phyloP scores from a whole-genome alignment of 2,329 filamentous ascomycete genomes.

The Beauveria australis region DNA sequence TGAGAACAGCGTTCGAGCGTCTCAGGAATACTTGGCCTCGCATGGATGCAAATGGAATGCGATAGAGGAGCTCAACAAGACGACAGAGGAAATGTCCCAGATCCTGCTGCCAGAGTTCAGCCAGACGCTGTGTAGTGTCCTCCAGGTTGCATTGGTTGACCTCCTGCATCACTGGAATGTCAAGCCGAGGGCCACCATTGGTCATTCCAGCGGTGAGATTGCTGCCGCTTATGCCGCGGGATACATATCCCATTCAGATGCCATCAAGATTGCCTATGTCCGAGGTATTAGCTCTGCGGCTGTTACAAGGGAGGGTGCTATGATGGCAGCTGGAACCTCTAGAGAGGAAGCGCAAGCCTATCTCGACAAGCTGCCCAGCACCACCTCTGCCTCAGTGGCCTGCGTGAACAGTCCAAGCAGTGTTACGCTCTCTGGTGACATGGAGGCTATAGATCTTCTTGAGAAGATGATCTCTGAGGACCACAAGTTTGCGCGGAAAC shows the following conservation, averaged over 20 bases:
- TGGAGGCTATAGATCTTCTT: not conserved
- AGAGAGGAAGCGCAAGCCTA: not conserved
- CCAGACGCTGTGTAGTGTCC: slow-evolving; percentile 30
- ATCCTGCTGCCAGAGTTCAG: slow-evolving; percentile 8
- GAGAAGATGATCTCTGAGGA: not conserved
- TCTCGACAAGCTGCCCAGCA: not conserved
- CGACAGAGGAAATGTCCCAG: not conserved
- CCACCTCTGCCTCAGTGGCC: slow-evolving; percentile 16
- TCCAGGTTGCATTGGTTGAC: slow-evolving; percentile 31
- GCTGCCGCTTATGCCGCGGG: slow-evolving; percentile 22
- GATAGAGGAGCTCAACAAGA: slow-evolving; percentile 6
- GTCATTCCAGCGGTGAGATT: slow-evolving; percentile 29
- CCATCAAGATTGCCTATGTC: slow-evolving; percentile 20
- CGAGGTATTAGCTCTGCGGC: not conserved
- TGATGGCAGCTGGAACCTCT: slow-evolving; percentile 14
- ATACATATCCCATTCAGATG: slow-evolving; percentile 13
- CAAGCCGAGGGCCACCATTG: slow-evolving; percentile 18
- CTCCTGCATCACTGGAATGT: slow-evolving; percentile 21
- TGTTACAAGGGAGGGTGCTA: not conserved
- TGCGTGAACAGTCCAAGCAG: slow-evolving; percentile 23
- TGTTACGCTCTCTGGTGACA: slow-evolving; percentile 24
- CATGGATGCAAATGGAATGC: not conserved
- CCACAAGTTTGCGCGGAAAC: slow-evolving; percentile 14
- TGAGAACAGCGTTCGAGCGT: slow-evolving; percentile 1
- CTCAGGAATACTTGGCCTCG: not conserved